phyloP scores from a whole-genome alignment of 2,329 filamentous ascomycete species.

The Aurifilum marmelostoma region DNA sequence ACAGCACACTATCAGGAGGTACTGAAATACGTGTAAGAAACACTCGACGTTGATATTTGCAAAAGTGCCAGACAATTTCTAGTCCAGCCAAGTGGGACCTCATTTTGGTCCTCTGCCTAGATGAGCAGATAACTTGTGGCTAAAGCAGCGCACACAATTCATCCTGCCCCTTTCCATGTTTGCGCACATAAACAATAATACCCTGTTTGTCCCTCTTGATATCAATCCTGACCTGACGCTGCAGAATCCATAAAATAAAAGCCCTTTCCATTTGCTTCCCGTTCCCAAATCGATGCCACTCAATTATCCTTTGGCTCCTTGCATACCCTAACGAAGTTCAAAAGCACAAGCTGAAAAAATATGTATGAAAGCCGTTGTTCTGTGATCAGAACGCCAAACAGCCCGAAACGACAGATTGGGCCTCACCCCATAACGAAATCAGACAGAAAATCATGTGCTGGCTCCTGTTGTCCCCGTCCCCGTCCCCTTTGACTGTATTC shows the following conservation, averaged over 20 bases:
- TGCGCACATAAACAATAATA: constrained; percentile 10
- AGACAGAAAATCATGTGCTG: constrained; percentile 15
- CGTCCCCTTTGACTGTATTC: neutral
- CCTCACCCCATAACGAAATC: constrained; percentile 9
- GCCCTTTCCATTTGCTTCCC: constrained; percentile 20
- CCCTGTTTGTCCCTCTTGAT: constrained; percentile 4
- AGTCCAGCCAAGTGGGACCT: constrained; percentile 1
- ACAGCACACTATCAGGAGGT: neutral
- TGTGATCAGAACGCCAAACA: constrained; percentile 25
- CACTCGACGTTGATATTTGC: neutral
- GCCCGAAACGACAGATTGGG: constrained; percentile 12
- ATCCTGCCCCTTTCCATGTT: constrained; percentile 12
- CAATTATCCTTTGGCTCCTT: constrained; percentile 25
- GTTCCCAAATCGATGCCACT: constrained; percentile 19
- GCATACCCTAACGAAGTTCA: constrained; percentile 15
- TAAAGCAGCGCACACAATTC: constrained; percentile 14
- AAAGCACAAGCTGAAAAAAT: constrained; percentile 16
- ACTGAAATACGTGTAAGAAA: neutral
- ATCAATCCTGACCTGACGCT: constrained; percentile 16
- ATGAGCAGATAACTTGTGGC: constrained; percentile 7
- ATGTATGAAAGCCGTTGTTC: constrained; percentile 14
- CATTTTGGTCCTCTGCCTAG: constrained; percentile 6
- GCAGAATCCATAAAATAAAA: constrained; percentile 10
- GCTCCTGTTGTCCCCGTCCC: neutral
- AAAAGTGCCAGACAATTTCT: neutral